Base-by-base conservation (phyloP, 805 yeast species). In the Hemisphaericaspora nanyangensis region DNA sequence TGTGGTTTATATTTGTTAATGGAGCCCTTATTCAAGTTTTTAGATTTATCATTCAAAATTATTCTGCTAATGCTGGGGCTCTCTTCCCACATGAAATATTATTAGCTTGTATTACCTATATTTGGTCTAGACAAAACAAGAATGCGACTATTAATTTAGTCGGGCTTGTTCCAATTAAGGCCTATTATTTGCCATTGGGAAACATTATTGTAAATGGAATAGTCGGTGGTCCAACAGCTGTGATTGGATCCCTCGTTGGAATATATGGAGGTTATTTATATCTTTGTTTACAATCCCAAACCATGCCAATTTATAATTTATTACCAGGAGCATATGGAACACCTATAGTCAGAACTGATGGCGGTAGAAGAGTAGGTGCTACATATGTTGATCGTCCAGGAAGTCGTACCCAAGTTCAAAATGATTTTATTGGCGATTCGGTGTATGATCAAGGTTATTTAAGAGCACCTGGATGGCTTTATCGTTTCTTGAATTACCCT, bases 101-200 rank as follows among this genome's bases (percentile, higher is more conserved):
- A 47, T 52, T 76, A 28, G 70, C 78, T 13, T 77, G 82, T 34
- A 63, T 80, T 33, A 76, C 82, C 3, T 78, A 70, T 51, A 70
- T 80, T 17, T 81, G 86, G 85, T 74, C 82, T 19, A 61, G 83
- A 30, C 66, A 71, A 15, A 74, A 70, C 54, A 72, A 78, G 54
- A 70, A 76, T 53, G 65, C 73, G 22, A 65, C 68, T 19, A 75
- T 79, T 30, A 72, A 73, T 52, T 78, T 79, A 50, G 67, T 78
- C 51, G 70, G 71, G 5, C 45, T 74, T 51, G 51, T 77, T 58
- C 74, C 83, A 44, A 61, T 76, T 51, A 63, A 75, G 58, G 78
- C 84, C 37, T 68, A 81, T 50, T 64, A 80, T 48, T 56, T 77
- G 49, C 77, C 85, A 44, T 48, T 67, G 13, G 65, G 63, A 48